Evolutionary conservation across 805 yeast species (phyloP), one percentile per base, ranked within the genome.

Genomic region (Ogataea sp.): DNA sequence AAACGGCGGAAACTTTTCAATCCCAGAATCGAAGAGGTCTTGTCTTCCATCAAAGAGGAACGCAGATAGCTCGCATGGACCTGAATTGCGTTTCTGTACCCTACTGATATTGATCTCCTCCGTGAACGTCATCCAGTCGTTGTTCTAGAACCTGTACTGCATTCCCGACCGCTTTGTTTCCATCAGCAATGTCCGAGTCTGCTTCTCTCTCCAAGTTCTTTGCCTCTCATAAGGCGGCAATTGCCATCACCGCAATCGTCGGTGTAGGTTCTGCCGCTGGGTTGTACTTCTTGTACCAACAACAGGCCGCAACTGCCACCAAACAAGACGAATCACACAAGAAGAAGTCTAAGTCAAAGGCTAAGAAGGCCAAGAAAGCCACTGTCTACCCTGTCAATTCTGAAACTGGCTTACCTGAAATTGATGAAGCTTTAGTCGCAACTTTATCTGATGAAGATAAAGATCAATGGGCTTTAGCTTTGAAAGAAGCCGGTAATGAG

Each of bases 401-500:
- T 14, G 52, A 53, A 2, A 59, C 70, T 17, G 86, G 87, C 2
- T 67, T 76, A 44, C 90, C 90, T 5, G 66, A 64, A 16, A 52
- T 83, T 33, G 62, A 71, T 30, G 68, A 65, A 21, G 80, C 67
- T 29, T 54, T 56, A 36, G 62, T 80, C 20, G 55, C 62, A 10
- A 47, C 52, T 3, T 68, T 83, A 44, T 52, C 75, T 7, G 67
- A 57, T 4, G 70, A 65, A 46, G 75, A 76, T 49, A 80, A 70
- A 61, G 80, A 74, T 32, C 67, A 68, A 37, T 72, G 80, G 71
- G 86, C 96, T 5, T 59, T 75, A 39, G 78, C 80, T 32, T 73
- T 90, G 64, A 93, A 93, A 65, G 90, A 81, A 53, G 88, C 83
- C 41, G 99, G 98, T 54, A 93, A 93, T 62, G 71, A 69, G 38